Base-by-base conservation (phyloP, 768 basidiomycete species). In the Amanita pallidorosea region DNA sequence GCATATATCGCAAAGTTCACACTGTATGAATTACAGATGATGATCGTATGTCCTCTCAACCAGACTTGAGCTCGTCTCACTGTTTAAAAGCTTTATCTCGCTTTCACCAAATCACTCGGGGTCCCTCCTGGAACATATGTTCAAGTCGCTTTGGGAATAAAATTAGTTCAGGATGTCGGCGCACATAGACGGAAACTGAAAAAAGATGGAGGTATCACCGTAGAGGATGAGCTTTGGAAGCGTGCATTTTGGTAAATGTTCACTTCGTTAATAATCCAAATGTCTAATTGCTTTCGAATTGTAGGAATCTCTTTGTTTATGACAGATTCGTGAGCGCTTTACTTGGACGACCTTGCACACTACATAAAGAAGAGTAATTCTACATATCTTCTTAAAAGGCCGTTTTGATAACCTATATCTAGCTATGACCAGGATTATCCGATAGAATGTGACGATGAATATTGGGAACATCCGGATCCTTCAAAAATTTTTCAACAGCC, bases 201-300 rank as follows among this genome's bases (percentile, higher is more conserved):
- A 40, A 61, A 55, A 13, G 53, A 52, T 43, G 47, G 53, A 13
- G 45, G 48, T 6, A 71, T 70, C 9, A 73, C 67, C 9, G 64
- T 69, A 5, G 83, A 88, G 55, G 75, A 82, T 49, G 87, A 91
- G 61, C 69, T 85, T 18, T 86, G 84, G 79, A 86, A 85, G 60
- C 75, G 82, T 20, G 77, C 75, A 7, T 82, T 82, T 57, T 83
- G 80, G 79, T 76, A 43, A 20, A 9, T 40, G 18, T 15, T 37
- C 13, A 15, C 34, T 27, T 27, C 3, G 12, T 5, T 20, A 8
- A 25, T 18, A 17, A 27, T 1, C 15, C 15, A n/a, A n/a, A 15
- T 18, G n/a, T 17, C 38, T 42, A 29, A 47, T 8, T 22, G 13
- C 13, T 3, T 45, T 4, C 11, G 29, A 7, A 33, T 13, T 13